Percentiles rank a stretch among this genome's conserved stretches.
Conservation (phyloP, 2,329 filamentous ascomycete species). For the Ceratocystis diversiconidia region DNA sequence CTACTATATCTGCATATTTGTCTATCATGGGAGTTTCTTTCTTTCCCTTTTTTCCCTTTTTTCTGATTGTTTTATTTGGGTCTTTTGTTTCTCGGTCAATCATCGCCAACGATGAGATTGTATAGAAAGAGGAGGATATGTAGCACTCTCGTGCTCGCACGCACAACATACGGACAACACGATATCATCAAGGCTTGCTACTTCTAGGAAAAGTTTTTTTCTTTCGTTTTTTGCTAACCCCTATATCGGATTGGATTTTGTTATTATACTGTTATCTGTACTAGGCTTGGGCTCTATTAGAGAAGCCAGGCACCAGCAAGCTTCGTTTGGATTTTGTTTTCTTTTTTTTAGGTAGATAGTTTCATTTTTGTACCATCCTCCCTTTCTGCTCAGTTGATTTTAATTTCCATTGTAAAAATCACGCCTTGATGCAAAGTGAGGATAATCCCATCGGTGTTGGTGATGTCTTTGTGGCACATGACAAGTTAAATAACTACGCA, state of each 20-base stretch:
- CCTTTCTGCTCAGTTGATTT: neutral
- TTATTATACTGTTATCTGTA: neutral
- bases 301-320: conserved; percentile 4
- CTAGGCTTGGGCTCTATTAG: conserved; percentile 2
- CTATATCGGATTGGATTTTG: conserved; percentile 5
- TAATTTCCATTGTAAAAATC: no score
- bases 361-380: neutral
- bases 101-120: neutral
- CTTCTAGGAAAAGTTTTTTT: neutral
- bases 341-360: neutral
- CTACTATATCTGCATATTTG: neutral
- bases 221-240: neutral
- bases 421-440: no score
- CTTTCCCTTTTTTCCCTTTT: conserved; percentile 11
- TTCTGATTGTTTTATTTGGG: conserved; percentile 4
- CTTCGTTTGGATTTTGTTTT: conserved; percentile 1
- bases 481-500: no score
- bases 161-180: neutral
- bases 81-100: conserved; percentile 7
- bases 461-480: no score
- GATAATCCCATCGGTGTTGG: no score
- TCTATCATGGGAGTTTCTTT: neutral
- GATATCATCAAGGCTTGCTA: neutral
- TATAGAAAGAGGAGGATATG: conserved; percentile 13
- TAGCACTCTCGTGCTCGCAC: neutral